A percentile compares a stretch with the other conserved stretches of the same genome.
phyloP scores from a whole-genome alignment of 371 early-diverging fungal genomes.

The Mortierella sp. region DNA sequence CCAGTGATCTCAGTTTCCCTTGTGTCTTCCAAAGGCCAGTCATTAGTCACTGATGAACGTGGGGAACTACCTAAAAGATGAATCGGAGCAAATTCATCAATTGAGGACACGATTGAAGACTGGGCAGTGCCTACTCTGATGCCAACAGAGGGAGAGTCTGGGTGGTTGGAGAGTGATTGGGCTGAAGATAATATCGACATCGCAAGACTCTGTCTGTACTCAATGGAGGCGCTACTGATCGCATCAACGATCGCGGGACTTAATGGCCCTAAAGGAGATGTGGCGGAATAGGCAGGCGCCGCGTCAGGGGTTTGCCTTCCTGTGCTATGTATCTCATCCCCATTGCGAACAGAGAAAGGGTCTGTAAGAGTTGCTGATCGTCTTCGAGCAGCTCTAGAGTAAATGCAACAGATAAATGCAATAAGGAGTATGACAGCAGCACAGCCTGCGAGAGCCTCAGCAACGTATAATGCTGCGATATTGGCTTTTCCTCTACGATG shows the following conservation, averaged over 20 bases:
- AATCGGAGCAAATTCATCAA: constrained; percentile 9
- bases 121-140: constrained; percentile 2
- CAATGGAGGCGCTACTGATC: constrained; percentile 37
- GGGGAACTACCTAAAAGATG: constrained; percentile 7
- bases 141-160: constrained; percentile 10
- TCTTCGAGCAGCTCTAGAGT: constrained; percentile 22
- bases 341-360: neutral
- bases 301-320: constrained; percentile 48
- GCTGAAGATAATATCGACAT: constrained; percentile 36
- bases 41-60: constrained; percentile 16
- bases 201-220: constrained; percentile 38
- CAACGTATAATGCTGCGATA: constrained; percentile 26
- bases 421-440: constrained; percentile 26
- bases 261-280: constrained; percentile 40
- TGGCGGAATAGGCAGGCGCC: constrained; percentile 34
- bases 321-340: constrained; percentile 4
- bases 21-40: constrained; percentile 7
- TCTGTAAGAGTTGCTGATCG: constrained; percentile 1
- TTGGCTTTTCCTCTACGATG: neutral
- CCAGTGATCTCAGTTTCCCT: neutral
- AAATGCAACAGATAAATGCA: constrained; percentile 40
- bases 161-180: constrained; percentile 9
- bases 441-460: constrained; percentile 43
- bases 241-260: constrained; percentile 50
- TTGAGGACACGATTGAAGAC: constrained; percentile 15